phyloP scores from a whole-genome alignment of 1,139 yeast species.

The Yamadazyma triangularis region DNA sequence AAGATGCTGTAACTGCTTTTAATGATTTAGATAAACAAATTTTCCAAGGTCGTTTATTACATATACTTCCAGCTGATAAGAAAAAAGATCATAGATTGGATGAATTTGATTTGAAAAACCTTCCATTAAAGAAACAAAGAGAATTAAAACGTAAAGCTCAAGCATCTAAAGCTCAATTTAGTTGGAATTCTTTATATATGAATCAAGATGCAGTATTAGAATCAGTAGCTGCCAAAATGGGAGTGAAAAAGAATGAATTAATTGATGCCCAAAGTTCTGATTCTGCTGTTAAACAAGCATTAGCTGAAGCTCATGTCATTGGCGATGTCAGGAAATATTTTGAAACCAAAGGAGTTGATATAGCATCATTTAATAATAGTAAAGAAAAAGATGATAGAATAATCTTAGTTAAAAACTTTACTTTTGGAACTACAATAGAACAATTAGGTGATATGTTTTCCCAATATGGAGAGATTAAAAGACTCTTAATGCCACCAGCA shows the following conservation, averaged over 20 bases:
- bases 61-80: conserved; percentile 79
- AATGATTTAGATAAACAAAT: conserved; percentile 75
- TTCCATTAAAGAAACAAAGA: conserved; percentile 87
- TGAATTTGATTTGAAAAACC: conserved; percentile 83
- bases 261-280: conserved; percentile 82
- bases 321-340: conserved; percentile 87
- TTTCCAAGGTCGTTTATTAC: conserved; percentile 91
- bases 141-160: conserved; percentile 79
- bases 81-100: conserved; percentile 78
- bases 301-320: conserved; percentile 95
- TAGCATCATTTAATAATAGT: conserved; percentile 62
- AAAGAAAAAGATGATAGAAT: conserved; percentile 79
- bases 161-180: conserved; percentile 80
- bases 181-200: conserved; percentile 93
- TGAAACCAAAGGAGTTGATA: conserved; percentile 80
- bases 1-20: conserved; percentile 75
- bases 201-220: conserved; percentile 90
- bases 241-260: conserved; percentile 75
- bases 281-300: conserved; percentile 95
- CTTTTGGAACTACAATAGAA: conserved; percentile 74
- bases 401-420: conserved; percentile 83
- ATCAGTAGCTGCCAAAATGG: conserved; percentile 81
- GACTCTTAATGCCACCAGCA: conserved; percentile 91
- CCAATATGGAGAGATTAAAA: conserved; percentile 72
- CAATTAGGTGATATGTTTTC: conserved; percentile 81